Evolutionary conservation across 805 yeast genomes (phyloP).

Genomic region (Hanseniaspora lachancei): DNA sequence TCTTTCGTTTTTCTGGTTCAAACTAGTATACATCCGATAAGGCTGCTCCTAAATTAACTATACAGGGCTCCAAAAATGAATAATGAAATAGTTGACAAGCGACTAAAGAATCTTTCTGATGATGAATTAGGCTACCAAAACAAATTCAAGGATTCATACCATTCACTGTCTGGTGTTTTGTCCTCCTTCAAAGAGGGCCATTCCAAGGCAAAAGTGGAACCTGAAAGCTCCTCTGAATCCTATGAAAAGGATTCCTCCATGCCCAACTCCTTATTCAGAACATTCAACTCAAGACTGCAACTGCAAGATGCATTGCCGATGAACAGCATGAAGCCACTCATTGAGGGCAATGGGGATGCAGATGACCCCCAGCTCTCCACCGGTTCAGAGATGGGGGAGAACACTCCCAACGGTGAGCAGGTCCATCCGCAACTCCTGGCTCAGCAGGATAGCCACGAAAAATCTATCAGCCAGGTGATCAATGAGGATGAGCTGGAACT

Average conservation of each 20-base stretch:
- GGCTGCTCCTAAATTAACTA: background rate
- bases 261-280: background rate
- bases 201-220: background rate
- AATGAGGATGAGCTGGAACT: slow-evolving; percentile 1
- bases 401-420: background rate
- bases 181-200: background rate
- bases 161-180: background rate
- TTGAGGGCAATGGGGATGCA: too few relatives aligned
- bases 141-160: background rate
- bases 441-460: background rate
- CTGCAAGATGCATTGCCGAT: background rate
- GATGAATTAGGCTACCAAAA: background rate
- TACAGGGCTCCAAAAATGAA: too few relatives aligned
- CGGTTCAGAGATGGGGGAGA: background rate
- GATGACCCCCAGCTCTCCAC: background rate
- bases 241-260: background rate
- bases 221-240: background rate
- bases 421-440: background rate
- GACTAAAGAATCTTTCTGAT: background rate
- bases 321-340: background rate
- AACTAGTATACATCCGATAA: background rate
- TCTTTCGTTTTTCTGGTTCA: too few relatives aligned
- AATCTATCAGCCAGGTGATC: background rate
- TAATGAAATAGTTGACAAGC: background rate
- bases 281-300: background rate